Evolutionary conservation across 257 asterid species (phyloP).

Genomic region (Jasminum sambac): DNA sequence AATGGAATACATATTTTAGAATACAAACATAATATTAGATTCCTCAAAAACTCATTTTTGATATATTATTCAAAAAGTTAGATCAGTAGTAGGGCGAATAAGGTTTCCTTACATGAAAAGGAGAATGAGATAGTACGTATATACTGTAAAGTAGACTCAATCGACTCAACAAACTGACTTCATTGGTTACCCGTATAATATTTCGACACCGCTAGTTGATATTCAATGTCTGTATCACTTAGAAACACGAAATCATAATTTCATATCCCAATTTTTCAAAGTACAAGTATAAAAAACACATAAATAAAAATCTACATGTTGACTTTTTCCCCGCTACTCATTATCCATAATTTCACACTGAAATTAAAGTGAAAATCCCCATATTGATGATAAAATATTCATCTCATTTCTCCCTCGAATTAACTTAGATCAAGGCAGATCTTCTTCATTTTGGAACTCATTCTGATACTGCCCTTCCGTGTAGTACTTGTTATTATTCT

Average conservation of each 20-base stretch:
- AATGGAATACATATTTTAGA: too few relatives aligned
- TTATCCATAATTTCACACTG: constrained; percentile 34
- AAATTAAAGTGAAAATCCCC: too few relatives aligned
- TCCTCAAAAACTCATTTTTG: too few relatives aligned
- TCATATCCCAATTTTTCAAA: constrained; percentile 20
- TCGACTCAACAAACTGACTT: background rate
- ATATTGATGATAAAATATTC: constrained; percentile 28
- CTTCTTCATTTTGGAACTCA: constrained; percentile 46
- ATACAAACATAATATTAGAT: too few relatives aligned
- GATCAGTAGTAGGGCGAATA: too few relatives aligned
- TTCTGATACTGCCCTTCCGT: constrained; percentile 36
- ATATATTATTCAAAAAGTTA: too few relatives aligned
- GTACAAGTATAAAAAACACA: constrained; percentile 24
- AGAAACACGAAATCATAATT: constrained; percentile 29
- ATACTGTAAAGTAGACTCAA: background rate
- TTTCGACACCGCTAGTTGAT: constrained; percentile 3
- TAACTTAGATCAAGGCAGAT: constrained; percentile 66
- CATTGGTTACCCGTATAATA: background rate
- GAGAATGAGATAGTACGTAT: too few relatives aligned
- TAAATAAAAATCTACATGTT: constrained; percentile 38
- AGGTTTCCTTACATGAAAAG: too few relatives aligned
- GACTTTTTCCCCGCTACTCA: constrained; percentile 18
- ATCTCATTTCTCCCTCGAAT: background rate
- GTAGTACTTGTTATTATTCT: constrained; percentile 28
- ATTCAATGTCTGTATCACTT: constrained; percentile 27